A percentile compares a stretch with the other conserved stretches of the same genome.
Conservation (phyloP, 345 rosid species). For the Adansonia digitata region DNA sequence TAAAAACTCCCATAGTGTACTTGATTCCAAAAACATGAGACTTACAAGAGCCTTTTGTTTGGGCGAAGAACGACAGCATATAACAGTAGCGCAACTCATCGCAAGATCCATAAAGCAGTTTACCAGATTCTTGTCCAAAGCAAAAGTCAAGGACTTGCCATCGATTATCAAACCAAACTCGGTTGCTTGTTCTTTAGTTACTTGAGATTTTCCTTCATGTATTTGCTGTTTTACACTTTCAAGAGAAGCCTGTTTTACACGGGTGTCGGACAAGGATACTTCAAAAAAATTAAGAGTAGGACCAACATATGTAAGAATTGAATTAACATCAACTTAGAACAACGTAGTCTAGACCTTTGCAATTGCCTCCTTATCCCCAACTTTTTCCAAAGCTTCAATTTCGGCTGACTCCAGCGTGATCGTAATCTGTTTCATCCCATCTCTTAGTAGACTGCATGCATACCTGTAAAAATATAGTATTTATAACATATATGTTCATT, state of each 20-base stretch:
- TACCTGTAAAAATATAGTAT: slow-evolving; percentile 50
- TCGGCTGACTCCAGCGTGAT: slow-evolving; percentile 69
- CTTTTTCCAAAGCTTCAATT: slow-evolving; percentile 59
- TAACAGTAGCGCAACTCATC: slow-evolving; percentile 79
- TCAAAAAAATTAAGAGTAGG: too few relatives aligned
- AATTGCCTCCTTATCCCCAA: slow-evolving; percentile 53
- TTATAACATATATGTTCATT: slow-evolving; percentile 17
- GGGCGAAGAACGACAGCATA: slow-evolving; percentile 97
- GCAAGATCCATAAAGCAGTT: slow-evolving; percentile 70
- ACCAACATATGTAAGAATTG: neutral
- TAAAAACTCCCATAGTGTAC: too few relatives aligned
- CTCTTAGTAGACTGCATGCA: slow-evolving; percentile 90
- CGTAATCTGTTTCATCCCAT: slow-evolving; percentile 89
- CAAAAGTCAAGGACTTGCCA: slow-evolving; percentile 90
- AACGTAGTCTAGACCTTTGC: neutral
- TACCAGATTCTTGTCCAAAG: slow-evolving; percentile 72
- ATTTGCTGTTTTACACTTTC: slow-evolving; percentile 55
- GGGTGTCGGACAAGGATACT: too few relatives aligned
- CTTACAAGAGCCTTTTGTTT: slow-evolving; percentile 94
- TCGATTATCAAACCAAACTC: slow-evolving; percentile 82
- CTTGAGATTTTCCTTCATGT: slow-evolving; percentile 49
- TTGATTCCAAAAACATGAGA: too few relatives aligned
- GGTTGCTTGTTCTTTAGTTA: slow-evolving; percentile 36
- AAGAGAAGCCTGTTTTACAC: too few relatives aligned
- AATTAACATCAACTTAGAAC: neutral